Conservation (phyloP, 2,329 filamentous ascomycete species). For the Diaporthe sp. region DNA sequence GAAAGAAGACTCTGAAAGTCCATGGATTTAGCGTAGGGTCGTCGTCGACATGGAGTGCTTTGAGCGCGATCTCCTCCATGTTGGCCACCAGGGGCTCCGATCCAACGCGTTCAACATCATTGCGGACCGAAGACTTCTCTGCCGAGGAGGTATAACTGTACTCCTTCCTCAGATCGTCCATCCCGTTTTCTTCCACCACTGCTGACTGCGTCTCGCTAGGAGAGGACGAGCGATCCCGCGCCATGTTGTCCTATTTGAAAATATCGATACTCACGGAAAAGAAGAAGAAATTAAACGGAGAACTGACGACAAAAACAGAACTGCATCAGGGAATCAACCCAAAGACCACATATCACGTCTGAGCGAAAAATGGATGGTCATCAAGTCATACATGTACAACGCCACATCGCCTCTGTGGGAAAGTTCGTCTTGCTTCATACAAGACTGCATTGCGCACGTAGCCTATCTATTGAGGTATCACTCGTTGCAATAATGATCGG, state of each 20-base stretch:
- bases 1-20: slow-evolving; percentile 40
- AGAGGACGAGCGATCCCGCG: neutral
- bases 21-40: slow-evolving; percentile 42
- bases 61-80: slow-evolving; percentile 35
- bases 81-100: slow-evolving; percentile 23
- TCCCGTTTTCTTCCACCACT: neutral
- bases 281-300: neutral
- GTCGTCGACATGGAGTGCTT: slow-evolving; percentile 42
- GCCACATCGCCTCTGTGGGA: neutral
- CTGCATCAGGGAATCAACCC: neutral
- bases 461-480: neutral
- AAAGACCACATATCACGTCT: neutral
- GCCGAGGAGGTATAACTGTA: slow-evolving; percentile 13
- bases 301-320: too few species aligned
- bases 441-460: neutral
- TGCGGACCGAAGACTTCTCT: slow-evolving; percentile 3
- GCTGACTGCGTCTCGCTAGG: neutral
- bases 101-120: slow-evolving; percentile 21
- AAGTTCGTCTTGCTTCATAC: neutral
- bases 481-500: neutral
- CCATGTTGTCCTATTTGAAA: neutral
- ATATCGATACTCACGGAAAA: neutral
- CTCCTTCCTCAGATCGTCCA: neutral
- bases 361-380: neutral
- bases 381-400: neutral